Evolutionary conservation across 2,329 filamentous ascomycete species (phyloP).

Genomic region (Aspergillus hortae): DNA sequence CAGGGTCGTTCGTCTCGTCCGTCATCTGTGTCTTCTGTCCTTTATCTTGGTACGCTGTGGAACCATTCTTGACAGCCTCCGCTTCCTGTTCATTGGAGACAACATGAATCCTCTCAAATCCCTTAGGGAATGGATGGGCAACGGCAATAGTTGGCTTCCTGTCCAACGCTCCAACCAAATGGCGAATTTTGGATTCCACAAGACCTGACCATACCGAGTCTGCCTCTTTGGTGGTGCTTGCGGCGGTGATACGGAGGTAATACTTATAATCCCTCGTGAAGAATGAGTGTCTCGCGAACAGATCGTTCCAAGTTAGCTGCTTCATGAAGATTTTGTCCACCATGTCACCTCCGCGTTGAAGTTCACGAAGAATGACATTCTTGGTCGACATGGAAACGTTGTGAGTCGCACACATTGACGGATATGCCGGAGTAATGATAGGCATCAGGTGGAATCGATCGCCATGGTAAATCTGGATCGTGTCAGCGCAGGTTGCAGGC

Average conservation of each 20-base stretch:
- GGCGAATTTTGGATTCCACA: slow-evolving; percentile 87
- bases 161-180: slow-evolving; percentile 80
- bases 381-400: slow-evolving; percentile 87
- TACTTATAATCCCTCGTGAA: slow-evolving; percentile 94
- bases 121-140: slow-evolving; percentile 89
- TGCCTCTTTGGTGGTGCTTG: slow-evolving; percentile 77
- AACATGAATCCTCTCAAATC: slow-evolving; percentile 76
- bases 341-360: slow-evolving; percentile 72
- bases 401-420: slow-evolving; percentile 96
- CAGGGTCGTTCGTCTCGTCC: slow-evolving; percentile 49
- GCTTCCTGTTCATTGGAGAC: slow-evolving; percentile 62
- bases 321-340: slow-evolving; percentile 75
- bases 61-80: slow-evolving; percentile 60
- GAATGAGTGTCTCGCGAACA: slow-evolving; percentile 88
- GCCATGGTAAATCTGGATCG: slow-evolving; percentile 65
- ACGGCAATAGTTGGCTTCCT: slow-evolving; percentile 73
- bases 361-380: slow-evolving; percentile 76
- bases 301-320: slow-evolving; percentile 75
- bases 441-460: slow-evolving; percentile 93
- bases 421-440: slow-evolving; percentile 95
- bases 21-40: slow-evolving; percentile 50
- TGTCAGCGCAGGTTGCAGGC: neutral
- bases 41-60: slow-evolving; percentile 57
- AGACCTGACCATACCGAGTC: slow-evolving; percentile 86
- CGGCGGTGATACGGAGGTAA: slow-evolving; percentile 83